Evolutionary conservation across 495 filamentous ascomycete species (phyloP), one percentile per base, ranked within the genome.

Genomic region (Amphirosellinia nigrospora): DNA sequence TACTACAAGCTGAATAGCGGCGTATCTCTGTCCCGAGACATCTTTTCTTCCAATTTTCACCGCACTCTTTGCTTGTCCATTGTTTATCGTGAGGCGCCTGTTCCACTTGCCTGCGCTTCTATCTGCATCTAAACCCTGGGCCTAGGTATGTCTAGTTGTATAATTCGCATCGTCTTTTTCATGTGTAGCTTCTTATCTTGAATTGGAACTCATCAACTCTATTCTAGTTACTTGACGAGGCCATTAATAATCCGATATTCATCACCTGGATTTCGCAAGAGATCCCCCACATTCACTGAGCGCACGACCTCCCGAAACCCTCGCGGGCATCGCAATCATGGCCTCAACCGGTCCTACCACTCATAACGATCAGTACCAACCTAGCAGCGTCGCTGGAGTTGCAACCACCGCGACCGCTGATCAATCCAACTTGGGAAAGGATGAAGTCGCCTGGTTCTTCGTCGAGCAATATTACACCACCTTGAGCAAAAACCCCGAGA

Each of bases 401-500:
- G 56, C 71, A 32, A 45, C 55, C 59, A 26, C 39, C 46, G 48
- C 75, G 3, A 52, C 66, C 71, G 66, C 64, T 53, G 68, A 72
- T 39, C 76, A 41, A 64, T 52, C 66, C 58, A 72, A 78, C 39
- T 80, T 84, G 15, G 74, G 80, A 53, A 96, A 96, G 80, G 93
- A 94, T 80, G 93, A 98, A 82, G 92, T 99, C 63, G 96, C 94
- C 74, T 99, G 96, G 96, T 98, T 94, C 81, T 99, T 99, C 72
- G 96, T 98, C 41, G 96, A 99, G 86, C 94, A 97, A 78, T 98
- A 97, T 85, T 99, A 99, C 81, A 98, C 93, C 71, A 99, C 93
- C 71, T 86, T 99, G 75, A 97, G 93, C 89, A 93, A 93, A 79
- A 91, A 85, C 70, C 96, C 96, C 19, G 94, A 97, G 74, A 97